Evolutionary conservation across 2,329 filamentous ascomycete genomes (phyloP).

Genomic region (Xylaria sp.): DNA sequence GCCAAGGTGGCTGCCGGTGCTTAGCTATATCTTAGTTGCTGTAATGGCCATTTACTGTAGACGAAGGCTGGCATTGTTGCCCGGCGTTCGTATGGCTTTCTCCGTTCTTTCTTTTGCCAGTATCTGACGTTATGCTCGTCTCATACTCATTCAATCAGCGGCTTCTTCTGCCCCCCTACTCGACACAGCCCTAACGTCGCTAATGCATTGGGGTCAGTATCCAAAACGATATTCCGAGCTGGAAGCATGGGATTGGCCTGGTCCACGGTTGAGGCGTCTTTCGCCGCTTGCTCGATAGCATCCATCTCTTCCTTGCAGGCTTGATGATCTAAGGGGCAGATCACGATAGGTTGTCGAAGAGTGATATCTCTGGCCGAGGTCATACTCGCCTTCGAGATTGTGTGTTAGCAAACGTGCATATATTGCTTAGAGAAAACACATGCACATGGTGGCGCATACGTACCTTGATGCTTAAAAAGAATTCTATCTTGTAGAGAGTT

Average conservation of each 20-base stretch:
- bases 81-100: not conserved
- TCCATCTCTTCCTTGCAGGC: conserved; percentile 99
- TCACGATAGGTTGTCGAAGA: conserved; percentile 90
- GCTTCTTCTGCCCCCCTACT: conserved; percentile 68
- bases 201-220: conserved; percentile 71
- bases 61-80: not conserved
- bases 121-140: not conserved
- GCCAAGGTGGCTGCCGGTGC: not conserved
- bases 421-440: not conserved
- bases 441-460: conserved; percentile 11
- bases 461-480: conserved; percentile 94
- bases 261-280: conserved; percentile 86
- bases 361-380: conserved; percentile 86
- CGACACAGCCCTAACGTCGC: conserved; percentile 67
- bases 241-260: conserved; percentile 93
- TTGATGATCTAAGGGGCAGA: conserved; percentile 93
- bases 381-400: conserved; percentile 73
- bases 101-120: not conserved
- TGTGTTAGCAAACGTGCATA: conserved; percentile 11
- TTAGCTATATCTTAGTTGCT: not conserved
- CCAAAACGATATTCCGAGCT: conserved; percentile 78
- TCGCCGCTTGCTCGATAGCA: conserved; percentile 93
- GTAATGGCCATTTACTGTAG: not conserved
- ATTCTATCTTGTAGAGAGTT: conserved; percentile 97
- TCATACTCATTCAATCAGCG: conserved; percentile 62